Evolutionary conservation across 2,329 filamentous ascomycete genomes (phyloP).

Genomic region (Claviceps pazoutovae): DNA sequence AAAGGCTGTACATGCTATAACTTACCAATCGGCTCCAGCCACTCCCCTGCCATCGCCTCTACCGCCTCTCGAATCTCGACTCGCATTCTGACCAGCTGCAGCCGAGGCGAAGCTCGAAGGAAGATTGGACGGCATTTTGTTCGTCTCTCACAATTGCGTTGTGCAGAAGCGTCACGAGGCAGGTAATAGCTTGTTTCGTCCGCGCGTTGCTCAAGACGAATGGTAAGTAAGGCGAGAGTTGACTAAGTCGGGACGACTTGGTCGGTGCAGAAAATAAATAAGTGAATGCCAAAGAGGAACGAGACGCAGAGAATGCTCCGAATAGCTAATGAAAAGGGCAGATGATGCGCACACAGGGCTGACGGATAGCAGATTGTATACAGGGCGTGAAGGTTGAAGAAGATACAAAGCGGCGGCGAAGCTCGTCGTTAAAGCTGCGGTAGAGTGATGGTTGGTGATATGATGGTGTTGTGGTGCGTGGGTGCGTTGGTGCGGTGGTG

Average conservation of each 20-base stretch:
- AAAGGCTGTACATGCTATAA: constrained; percentile 11
- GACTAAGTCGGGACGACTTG: neutral
- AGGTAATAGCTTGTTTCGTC: constrained; percentile 3
- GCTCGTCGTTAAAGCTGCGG: constrained; percentile 6
- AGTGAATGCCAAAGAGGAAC: constrained; percentile 1
- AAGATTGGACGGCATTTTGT: constrained; percentile 55
- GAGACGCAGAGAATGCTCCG: constrained; percentile 3
- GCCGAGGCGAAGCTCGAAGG: constrained; percentile 76
- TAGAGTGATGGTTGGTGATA: neutral
- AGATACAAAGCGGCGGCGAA: constrained; percentile 7
- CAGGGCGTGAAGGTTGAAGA: constrained; percentile 5
- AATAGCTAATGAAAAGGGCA: constrained; percentile 4
- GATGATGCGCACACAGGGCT: constrained; percentile 4
- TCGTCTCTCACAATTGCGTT: neutral
- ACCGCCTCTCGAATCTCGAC: constrained; percentile 43
- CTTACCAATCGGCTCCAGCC: constrained; percentile 61
- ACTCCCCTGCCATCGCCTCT: constrained; percentile 42
- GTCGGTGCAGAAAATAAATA: neutral
- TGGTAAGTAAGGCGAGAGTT: neutral
- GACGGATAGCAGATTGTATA: constrained; percentile 4
- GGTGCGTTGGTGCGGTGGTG: neutral
- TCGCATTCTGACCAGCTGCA: constrained; percentile 59
- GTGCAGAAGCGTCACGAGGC: neutral
- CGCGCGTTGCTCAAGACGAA: constrained; percentile 1
- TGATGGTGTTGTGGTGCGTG: neutral